Evolutionary conservation across 164 flowering plant species (phyloP).

Genomic region (Kalanchoe fedtschenkoi): DNA sequence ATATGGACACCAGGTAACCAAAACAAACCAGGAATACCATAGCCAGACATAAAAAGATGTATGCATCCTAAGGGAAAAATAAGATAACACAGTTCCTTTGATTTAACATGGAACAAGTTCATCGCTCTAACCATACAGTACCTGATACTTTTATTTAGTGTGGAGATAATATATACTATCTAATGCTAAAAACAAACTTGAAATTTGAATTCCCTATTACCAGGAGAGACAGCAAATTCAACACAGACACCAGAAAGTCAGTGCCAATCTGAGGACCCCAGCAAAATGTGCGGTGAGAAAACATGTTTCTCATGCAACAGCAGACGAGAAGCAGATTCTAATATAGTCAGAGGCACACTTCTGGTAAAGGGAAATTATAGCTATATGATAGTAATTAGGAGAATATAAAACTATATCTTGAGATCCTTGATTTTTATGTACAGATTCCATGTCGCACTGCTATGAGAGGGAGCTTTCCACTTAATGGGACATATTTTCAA

Average conservation of each 20-base stretch:
- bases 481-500: constrained; percentile 97
- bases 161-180: neutral
- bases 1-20: constrained; percentile 93
- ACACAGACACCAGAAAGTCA: constrained; percentile 46
- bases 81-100: too few species aligned
- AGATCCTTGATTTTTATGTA: constrained; percentile 6
- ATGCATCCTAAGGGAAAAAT: too few species aligned
- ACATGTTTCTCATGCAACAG: constrained; percentile 74
- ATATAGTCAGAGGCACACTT: constrained; percentile 71
- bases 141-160: neutral
- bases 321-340: constrained; percentile 47
- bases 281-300: constrained; percentile 36
- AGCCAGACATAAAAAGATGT: neutral
- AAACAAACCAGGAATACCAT: neutral
- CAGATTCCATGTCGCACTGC: constrained; percentile 92
- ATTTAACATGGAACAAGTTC: too few species aligned
- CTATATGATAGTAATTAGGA: neutral
- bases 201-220: constrained; percentile 3
- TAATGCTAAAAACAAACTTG: neutral
- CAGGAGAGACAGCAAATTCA: constrained; percentile 88
- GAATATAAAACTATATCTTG: neutral
- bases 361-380: constrained; percentile 32
- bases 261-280: constrained; percentile 37
- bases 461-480: constrained; percentile 90
- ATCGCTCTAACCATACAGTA: too few species aligned